A percentile compares a stretch with the other conserved stretches of the same genome.
Conservation (phyloP, 2,329 filamentous ascomycete species). For the Aspergillus sp. region DNA sequence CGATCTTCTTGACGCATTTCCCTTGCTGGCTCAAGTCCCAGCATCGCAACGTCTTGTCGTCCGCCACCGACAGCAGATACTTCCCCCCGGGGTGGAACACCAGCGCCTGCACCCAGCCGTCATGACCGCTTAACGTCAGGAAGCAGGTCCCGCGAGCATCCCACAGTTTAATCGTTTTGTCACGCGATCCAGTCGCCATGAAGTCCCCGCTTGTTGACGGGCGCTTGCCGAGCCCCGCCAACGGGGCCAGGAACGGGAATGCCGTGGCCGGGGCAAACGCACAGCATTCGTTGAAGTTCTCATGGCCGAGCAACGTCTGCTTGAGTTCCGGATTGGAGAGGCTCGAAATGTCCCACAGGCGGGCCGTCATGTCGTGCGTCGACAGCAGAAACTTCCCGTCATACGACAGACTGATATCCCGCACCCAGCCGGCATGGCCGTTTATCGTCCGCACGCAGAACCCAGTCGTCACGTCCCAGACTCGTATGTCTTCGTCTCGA, state of each 20-base stretch:
- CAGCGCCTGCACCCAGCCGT: slow-evolving; percentile 85
- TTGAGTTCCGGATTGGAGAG: slow-evolving; percentile 67
- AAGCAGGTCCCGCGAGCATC: slow-evolving; percentile 77
- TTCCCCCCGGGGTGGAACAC: slow-evolving; percentile 89
- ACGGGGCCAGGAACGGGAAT: slow-evolving; percentile 69
- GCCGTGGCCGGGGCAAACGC: slow-evolving; percentile 74
- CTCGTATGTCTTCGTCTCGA: slow-evolving; percentile 77
- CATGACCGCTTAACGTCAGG: slow-evolving; percentile 79
- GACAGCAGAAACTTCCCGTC: slow-evolving; percentile 83
- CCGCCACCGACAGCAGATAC: slow-evolving; percentile 77
- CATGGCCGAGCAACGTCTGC: slow-evolving; percentile 76
- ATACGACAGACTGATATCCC: slow-evolving; percentile 76
- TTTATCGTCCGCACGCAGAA: slow-evolving; percentile 89
- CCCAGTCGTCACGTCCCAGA: slow-evolving; percentile 92
- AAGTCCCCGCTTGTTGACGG: slow-evolving; percentile 75
- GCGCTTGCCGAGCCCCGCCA: slow-evolving; percentile 79
- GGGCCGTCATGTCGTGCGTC: slow-evolving; percentile 76
- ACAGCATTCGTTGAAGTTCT: slow-evolving; percentile 80
- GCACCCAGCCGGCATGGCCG: slow-evolving; percentile 88
- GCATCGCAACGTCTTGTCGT: slow-evolving; percentile 86
- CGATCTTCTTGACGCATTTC: slow-evolving; percentile 80
- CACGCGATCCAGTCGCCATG: slow-evolving; percentile 80
- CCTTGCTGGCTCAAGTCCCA: slow-evolving; percentile 90
- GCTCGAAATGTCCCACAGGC: slow-evolving; percentile 76
- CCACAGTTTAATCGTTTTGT: slow-evolving; percentile 88